Evolutionary conservation across 805 yeast genomes (phyloP).

Genomic region (Yamadazyma insecticola): DNA sequence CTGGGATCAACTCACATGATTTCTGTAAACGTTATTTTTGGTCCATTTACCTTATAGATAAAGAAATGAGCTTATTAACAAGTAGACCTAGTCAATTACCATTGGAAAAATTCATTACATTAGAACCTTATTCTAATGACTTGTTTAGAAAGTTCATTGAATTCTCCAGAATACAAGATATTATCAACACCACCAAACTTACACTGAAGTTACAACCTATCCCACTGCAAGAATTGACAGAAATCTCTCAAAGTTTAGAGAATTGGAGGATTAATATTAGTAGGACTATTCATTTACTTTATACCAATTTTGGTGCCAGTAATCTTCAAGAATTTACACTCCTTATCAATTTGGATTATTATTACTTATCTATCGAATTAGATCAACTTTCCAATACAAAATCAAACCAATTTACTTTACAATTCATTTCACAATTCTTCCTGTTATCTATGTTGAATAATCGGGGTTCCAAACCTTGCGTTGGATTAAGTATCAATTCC

Average conservation of each 20-base stretch:
- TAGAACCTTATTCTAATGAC: conserved; percentile 2
- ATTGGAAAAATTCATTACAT: conserved; percentile 3
- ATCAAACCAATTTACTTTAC: conserved; percentile 37
- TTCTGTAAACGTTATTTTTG: too few relatives aligned
- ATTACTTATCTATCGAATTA: conserved; percentile 34
- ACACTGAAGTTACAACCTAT: too few relatives aligned
- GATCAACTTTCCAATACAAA: conserved; percentile 37
- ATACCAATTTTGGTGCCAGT: conserved; percentile 16
- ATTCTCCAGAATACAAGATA: neutral
- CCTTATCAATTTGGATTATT: conserved; percentile 32
- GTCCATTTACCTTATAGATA: conserved; percentile 36
- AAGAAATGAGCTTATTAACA: conserved; percentile 30
- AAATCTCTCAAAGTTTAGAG: conserved; percentile 29
- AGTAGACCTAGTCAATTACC: conserved; percentile 35
- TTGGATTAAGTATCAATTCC: conserved; percentile 16
- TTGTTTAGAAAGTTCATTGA: neutral
- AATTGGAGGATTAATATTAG: conserved; percentile 32
- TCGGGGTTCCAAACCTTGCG: conserved; percentile 12
- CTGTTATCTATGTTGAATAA: conserved; percentile 20
- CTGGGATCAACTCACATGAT: too few relatives aligned
- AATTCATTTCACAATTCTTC: conserved; percentile 37
- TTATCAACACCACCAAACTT: neutral
- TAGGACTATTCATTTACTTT: conserved; percentile 22
- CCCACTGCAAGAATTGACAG: conserved; percentile 8
- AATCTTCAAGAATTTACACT: conserved; percentile 30